These are phyloP conservation scores for Lactarius trivialis DNA, from an alignment of 768 basidiomycete genomes.

Conservation along the genomic window DNA sequence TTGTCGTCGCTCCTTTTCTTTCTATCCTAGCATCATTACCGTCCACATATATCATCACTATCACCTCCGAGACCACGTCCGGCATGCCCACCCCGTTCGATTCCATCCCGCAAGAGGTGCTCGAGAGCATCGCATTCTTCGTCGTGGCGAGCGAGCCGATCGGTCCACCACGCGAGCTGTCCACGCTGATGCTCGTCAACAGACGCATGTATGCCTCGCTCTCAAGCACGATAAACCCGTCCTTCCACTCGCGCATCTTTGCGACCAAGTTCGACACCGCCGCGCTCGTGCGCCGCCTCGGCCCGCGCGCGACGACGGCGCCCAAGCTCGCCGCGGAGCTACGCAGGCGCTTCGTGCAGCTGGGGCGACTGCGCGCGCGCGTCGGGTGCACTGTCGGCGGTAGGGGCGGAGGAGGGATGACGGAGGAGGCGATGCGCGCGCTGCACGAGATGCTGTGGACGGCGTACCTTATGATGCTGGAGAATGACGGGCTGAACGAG, in stretches of 20 bases:
- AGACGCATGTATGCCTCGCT: constrained; percentile 43
- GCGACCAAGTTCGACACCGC: constrained; percentile 56
- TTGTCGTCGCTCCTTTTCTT: not conserved
- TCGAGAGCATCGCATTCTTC: constrained; percentile 72
- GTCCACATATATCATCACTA: not conserved
- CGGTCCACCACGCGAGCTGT: constrained; percentile 55
- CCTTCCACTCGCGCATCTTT: constrained; percentile 70
- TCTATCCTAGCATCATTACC: not conserved
- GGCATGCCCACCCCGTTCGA: constrained; percentile 32
- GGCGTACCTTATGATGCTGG: constrained; percentile 72
- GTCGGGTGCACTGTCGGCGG: constrained; percentile 31
- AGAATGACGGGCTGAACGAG: constrained; percentile 72
- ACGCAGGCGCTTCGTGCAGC: constrained; percentile 47
- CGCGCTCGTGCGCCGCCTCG: constrained; percentile 45
- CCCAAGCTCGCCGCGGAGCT: constrained; percentile 54
- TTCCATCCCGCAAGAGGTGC: constrained; percentile 64
- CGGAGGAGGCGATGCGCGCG: constrained; percentile 26
- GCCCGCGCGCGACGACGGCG: constrained; percentile 35
- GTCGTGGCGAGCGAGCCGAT: constrained; percentile 39
- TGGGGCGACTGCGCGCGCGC: constrained; percentile 50
- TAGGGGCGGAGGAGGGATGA: not conserved
- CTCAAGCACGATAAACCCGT: constrained; percentile 49
- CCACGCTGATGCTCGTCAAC: constrained; percentile 49
- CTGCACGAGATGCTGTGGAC: constrained; percentile 53
- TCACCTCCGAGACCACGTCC: not conserved